phyloP scores from a whole-genome alignment of 345 rosid species.

The Rhizophora mangle region DNA sequence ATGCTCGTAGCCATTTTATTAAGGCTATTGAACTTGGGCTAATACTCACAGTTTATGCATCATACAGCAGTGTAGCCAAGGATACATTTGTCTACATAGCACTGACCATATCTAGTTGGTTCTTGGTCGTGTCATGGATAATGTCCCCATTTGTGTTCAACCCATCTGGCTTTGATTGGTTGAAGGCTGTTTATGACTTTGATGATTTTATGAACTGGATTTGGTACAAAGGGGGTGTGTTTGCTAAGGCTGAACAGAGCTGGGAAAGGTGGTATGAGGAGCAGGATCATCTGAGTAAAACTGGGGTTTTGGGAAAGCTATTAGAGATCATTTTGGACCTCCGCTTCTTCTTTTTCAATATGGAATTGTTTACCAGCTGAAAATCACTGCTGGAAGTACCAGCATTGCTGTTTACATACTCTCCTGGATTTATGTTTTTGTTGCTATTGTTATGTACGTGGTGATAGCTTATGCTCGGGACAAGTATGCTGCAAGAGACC shows the following conservation, averaged over 20 bases:
- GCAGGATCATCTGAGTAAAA: slow-evolving; percentile 80
- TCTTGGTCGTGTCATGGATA: slow-evolving; percentile 74
- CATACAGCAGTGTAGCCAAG: slow-evolving; percentile 72
- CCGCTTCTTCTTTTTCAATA: slow-evolving; percentile 93
- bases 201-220: slow-evolving; percentile 93
- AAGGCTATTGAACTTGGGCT: slow-evolving; percentile 86
- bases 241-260: slow-evolving; percentile 84
- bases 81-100: slow-evolving; percentile 74
- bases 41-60: slow-evolving; percentile 74
- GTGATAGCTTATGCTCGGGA: slow-evolving; percentile 60
- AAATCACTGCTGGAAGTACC: slow-evolving; percentile 47
- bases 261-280: slow-evolving; percentile 94
- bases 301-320: slow-evolving; percentile 78
- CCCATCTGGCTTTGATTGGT: slow-evolving; percentile 97
- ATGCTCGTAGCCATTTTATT: slow-evolving; percentile 80
- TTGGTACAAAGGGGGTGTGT: slow-evolving; percentile 78
- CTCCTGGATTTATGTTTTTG: slow-evolving; percentile 70
- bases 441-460: slow-evolving; percentile 52
- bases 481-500: slow-evolving; percentile 70
- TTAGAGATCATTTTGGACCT: slow-evolving; percentile 77
- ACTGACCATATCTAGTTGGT: slow-evolving; percentile 86
- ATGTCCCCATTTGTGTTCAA: slow-evolving; percentile 84
- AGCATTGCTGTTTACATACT: slow-evolving; percentile 72
- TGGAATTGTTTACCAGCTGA: slow-evolving; percentile 79
- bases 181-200: slow-evolving; percentile 82